Base-by-base conservation (phyloP, 192 early-diverging fungal species). In the Pecoramyces ruminantium region DNA sequence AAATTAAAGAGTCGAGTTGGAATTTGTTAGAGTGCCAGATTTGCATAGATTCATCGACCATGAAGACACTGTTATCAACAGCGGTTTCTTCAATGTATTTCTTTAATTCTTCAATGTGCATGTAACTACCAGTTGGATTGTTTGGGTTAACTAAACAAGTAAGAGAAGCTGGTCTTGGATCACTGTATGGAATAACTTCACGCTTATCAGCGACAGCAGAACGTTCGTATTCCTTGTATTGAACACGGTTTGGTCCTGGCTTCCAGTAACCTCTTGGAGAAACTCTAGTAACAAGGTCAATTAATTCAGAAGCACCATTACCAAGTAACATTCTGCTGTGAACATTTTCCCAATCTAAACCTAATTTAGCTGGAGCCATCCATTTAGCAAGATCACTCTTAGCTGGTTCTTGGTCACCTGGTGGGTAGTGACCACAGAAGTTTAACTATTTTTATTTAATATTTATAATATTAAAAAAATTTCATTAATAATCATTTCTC, bases 21-120 rank as follows among this genome's bases (percentile, higher is more conserved):
- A 93, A 96, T 77, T 92, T 83, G 38, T 88, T 82, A 78, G 93
- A 94, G 81, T 93, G 91, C 95, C 95, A 96, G n/a, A 93, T 93
- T 86, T 96, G 95, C 95, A 96, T 96, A 0, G 95, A 96, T 86
- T 96, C 95, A 84, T 96, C 95, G 80, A 96, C 91, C 82, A 96
- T 89, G 79, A 93, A 93, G 39, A 92, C 89, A 58, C 94, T 93
- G 34, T 93, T 92, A n/a, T 91, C 88, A 78, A 89, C 86, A 29
- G 92, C 93, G 67, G 94, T 96, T n/a, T 81, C 85, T 40, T 86
- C 82, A 67, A 96, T 93, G 91, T 93, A 96, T 38, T 83, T 51
- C 85, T 95, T 95, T 28, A 96, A 81, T 81, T 90, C 90, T 25
- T 88, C 85, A 77, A 96, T 85, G 29, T 89, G 86, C 81, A 93